A percentile compares a stretch with the other conserved stretches of the same genome.
Evolutionary conservation across 1,139 yeast genomes (phyloP).

Genomic region (Arxiozyma telluris): DNA sequence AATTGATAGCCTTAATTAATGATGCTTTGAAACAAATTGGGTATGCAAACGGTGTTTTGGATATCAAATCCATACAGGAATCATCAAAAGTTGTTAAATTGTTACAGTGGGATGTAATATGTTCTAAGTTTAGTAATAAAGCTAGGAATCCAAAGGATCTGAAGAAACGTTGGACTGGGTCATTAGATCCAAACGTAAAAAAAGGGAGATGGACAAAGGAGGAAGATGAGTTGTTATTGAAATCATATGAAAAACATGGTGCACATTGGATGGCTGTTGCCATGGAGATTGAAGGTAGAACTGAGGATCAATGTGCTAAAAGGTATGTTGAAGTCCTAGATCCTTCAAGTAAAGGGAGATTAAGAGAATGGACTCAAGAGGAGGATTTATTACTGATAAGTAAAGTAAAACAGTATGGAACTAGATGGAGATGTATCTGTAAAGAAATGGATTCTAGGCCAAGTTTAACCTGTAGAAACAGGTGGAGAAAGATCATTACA

Average conservation of each 20-base stretch:
- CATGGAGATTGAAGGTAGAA: conserved; percentile 65
- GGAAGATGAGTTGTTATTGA: conserved; percentile 61
- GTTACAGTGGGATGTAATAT: conserved; percentile 57
- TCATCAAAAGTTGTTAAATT: conserved; percentile 24
- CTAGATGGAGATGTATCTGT: conserved; percentile 84
- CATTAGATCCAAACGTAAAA: conserved; percentile 70
- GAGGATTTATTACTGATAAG: conserved; percentile 65
- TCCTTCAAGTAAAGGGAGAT: conserved; percentile 64
- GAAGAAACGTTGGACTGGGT: conserved; percentile 67
- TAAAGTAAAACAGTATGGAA: conserved; percentile 66
- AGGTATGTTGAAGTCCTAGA: conserved; percentile 83
- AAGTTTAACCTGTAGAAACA: conserved; percentile 78
- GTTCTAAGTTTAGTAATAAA: conserved; percentile 35
- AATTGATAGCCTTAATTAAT: conserved; percentile 36
- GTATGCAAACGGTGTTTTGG: conserved; percentile 28
- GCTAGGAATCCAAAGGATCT: conserved; percentile 59
- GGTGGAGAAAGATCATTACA: conserved; percentile 84
- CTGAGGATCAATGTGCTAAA: conserved; percentile 93
- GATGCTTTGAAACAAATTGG: conserved; percentile 29
- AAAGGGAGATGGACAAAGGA: conserved; percentile 87
- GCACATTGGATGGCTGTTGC: conserved; percentile 85
- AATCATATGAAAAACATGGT: conserved; percentile 61
- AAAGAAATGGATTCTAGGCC: conserved; percentile 69
- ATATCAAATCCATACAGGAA: conserved; percentile 24
- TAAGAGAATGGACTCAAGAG: conserved; percentile 69